Evolutionary conservation across 2,329 filamentous ascomycete genomes (phyloP).

Genomic region (Byssoonygena ceratinophila): DNA sequence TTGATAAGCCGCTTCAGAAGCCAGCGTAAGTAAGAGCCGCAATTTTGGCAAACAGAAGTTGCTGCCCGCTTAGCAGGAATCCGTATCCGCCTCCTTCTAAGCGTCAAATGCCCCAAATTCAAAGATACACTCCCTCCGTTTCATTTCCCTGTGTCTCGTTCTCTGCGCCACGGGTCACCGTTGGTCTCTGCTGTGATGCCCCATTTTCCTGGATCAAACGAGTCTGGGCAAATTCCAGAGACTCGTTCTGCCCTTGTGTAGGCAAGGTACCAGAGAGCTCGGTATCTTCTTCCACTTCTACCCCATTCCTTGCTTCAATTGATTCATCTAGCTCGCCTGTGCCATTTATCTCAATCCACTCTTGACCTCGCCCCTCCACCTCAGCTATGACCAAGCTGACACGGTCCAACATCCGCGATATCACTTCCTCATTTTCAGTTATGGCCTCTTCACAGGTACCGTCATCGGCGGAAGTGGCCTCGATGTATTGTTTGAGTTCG

Average conservation of each 20-base stretch:
- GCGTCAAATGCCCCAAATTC: slow-evolving; percentile 13
- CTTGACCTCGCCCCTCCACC: slow-evolving; percentile 46
- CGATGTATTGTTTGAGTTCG: slow-evolving; percentile 44
- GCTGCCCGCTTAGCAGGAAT: not conserved
- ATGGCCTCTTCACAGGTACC: slow-evolving; percentile 48
- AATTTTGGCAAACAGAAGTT: not conserved
- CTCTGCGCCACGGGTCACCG: not conserved
- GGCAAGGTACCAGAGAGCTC: not conserved
- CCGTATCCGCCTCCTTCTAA: not conserved
- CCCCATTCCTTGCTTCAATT: slow-evolving; percentile 6
- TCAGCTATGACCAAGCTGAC: slow-evolving; percentile 42
- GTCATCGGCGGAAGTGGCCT: slow-evolving; percentile 30
- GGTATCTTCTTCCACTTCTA: slow-evolving; percentile 1
- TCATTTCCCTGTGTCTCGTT: not conserved
- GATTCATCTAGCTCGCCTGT: not conserved
- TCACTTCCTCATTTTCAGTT: slow-evolving; percentile 48
- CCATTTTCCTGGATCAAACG: not conserved
- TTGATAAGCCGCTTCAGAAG: not conserved
- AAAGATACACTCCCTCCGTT: slow-evolving; percentile 26
- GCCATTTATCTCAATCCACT: slow-evolving; percentile 36
- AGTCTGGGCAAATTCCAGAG: not conserved
- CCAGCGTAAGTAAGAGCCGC: not conserved
- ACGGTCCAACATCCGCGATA: slow-evolving; percentile 46
- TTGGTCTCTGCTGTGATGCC: not conserved
- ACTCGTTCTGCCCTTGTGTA: not conserved